Percentiles rank a stretch among this genome's conserved stretches.
Conservation (phyloP, 306 rosid species). For the Coriaria nepalensis region DNA sequence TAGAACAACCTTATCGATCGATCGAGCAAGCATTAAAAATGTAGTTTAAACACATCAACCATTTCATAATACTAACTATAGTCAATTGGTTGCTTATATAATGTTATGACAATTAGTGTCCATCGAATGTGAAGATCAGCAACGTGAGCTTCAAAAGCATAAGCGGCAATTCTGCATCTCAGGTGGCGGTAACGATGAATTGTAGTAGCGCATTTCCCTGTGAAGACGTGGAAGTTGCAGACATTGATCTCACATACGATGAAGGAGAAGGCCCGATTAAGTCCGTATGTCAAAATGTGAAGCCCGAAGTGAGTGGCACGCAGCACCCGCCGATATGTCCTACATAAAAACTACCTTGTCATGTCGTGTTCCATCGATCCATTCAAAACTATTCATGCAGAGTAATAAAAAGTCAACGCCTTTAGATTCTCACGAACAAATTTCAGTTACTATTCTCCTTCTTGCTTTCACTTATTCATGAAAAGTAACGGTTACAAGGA, state of each 20-base stretch:
- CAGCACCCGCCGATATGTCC: slow-evolving; percentile 17
- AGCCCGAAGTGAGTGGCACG: slow-evolving; percentile 16
- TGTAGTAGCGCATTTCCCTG: slow-evolving; percentile 34
- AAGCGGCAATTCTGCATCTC: slow-evolving; percentile 14
- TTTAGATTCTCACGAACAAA: neutral
- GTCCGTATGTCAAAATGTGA: slow-evolving; percentile 21
- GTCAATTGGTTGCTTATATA: too few species aligned
- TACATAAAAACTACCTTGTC: too few species aligned
- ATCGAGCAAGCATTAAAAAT: too few species aligned
- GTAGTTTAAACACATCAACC: too few species aligned
- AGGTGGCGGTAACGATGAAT: slow-evolving; percentile 19
- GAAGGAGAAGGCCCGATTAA: slow-evolving; percentile 8
- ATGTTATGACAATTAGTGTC: slow-evolving; percentile 5
- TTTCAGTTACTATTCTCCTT: too few species aligned
- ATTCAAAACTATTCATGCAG: neutral
- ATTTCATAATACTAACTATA: too few species aligned
- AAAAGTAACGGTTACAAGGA: too few species aligned
- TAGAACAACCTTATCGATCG: too few species aligned
- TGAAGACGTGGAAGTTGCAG: slow-evolving; percentile 15
- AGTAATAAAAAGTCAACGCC: neutral
- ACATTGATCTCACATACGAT: slow-evolving; percentile 14
- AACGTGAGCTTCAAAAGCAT: slow-evolving; percentile 32
- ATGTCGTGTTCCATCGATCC: too few species aligned
- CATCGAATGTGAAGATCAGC: slow-evolving; percentile 34
- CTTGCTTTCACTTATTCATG: too few species aligned